Evolutionary conservation across 176 grass and related monocot genomes (phyloP), one percentile per base, ranked within the genome.

Genomic region (Musa schizocarpa): DNA sequence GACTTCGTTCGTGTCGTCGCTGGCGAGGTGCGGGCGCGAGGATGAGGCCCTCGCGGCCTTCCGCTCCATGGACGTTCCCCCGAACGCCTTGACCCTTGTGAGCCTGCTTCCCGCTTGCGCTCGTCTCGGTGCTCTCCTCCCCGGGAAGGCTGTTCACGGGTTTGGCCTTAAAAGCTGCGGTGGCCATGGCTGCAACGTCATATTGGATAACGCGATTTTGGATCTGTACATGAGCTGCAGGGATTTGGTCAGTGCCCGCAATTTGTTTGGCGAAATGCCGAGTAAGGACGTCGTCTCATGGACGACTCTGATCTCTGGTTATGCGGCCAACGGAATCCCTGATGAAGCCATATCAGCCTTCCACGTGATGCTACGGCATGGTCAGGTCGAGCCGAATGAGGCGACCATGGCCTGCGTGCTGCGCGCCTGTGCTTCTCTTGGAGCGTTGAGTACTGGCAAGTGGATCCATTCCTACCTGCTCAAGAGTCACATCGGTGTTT

Each of bases 251-350:
- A 27, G 12, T 66, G 82, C 82, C 62, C 82, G 80, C 63, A 34
- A 49, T 3, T 29, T 85, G 85, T 90, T 90, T 73, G 88, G 74
- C 26, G 76, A 76, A 87, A 90, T 90, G 63, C 85, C 82, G 9
- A 12, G 11, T 1, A 43, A 80, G 54, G 88, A 87, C 54, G 85
- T 90, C 3, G 25, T 77, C 55, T 34, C 79, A 62, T 87, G 85
- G 85, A 90, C 79, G 29, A 22, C 88, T 10, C 64, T 90, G 88
- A 81, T 80, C 63, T 82, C 82, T 61, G 85, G 82, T 3, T 80
- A 74, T 59, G 85, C 82, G 29, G 48, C 76, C 69, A 48, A 80
- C 66, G 76, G 62, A 25, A 21, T 14, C 58, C 80, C 72, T 11
- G 82, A 74, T 25, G 79, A 82, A 56, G 88, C 85, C n/a, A 58